phyloP scores from a whole-genome alignment of 257 asterid species.

The Penstemon davidsonii region DNA sequence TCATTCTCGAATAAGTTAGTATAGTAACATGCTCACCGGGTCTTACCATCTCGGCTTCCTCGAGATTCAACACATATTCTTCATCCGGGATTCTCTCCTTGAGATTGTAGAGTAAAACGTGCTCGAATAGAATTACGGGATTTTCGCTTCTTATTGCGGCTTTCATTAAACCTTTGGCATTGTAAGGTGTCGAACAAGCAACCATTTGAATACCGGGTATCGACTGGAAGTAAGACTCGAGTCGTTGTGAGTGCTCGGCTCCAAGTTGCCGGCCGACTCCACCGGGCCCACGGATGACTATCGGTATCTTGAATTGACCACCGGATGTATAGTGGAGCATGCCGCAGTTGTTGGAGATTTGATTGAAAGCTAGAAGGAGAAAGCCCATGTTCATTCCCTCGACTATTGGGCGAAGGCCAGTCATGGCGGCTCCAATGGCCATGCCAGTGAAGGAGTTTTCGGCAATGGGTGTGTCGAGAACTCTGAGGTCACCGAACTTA shows the following conservation, averaged over 20 bases:
- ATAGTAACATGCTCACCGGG: constrained; percentile 52
- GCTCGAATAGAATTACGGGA: constrained; percentile 56
- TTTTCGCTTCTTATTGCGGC: constrained; percentile 61
- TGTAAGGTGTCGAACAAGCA: constrained; percentile 60
- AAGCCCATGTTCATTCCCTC: constrained; percentile 98
- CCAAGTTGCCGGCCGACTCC: constrained; percentile 75
- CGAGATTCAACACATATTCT: constrained; percentile 46
- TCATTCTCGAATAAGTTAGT: constrained; percentile 55
- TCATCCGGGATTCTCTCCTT: constrained; percentile 60
- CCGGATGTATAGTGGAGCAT: constrained; percentile 93
- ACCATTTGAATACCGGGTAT: constrained; percentile 58
- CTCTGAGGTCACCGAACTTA: constrained; percentile 88
- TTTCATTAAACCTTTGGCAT: constrained; percentile 59
- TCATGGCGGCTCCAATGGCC: constrained; percentile 90
- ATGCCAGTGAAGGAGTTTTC: constrained; percentile 90
- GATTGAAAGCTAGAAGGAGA: constrained; percentile 81
- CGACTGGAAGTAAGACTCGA: constrained; percentile 58
- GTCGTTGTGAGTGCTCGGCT: constrained; percentile 61
- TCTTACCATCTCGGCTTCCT: constrained; percentile 64
- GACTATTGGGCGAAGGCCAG: constrained; percentile 71
- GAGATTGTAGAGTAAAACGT: constrained; percentile 54
- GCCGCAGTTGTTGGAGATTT: constrained; percentile 87
- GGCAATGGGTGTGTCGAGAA: constrained; percentile 85
- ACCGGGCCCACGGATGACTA: constrained; percentile 88
- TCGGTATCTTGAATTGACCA: constrained; percentile 79